phyloP scores from a whole-genome alignment of 108 stramenopile species.

The Discostella stelligeroides region DNA sequence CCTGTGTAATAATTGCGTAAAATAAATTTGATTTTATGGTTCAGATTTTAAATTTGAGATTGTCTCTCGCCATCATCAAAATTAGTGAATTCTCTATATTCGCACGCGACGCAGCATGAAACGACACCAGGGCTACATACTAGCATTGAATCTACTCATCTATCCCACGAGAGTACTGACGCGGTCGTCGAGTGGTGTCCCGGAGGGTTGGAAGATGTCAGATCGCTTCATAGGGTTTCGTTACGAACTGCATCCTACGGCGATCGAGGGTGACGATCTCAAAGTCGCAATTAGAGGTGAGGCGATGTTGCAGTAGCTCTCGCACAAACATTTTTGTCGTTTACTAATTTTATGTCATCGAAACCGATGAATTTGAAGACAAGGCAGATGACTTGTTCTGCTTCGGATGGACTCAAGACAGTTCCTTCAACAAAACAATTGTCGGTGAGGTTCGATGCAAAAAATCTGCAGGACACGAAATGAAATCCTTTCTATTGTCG shows the following conservation, averaged over 20 bases:
- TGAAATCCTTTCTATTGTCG: conserved; percentile 17
- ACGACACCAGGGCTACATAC: too few relatives aligned
- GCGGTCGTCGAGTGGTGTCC: too few relatives aligned
- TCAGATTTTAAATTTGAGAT: too few relatives aligned
- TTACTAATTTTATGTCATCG: neutral
- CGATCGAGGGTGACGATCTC: neutral
- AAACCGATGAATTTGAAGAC: conserved; percentile 1
- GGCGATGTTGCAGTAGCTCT: too few relatives aligned
- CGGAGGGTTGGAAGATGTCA: conserved; percentile 20
- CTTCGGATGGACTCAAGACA: conserved; percentile 32
- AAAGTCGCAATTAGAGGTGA: conserved; percentile 11
- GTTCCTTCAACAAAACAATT: neutral
- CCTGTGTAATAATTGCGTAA: too few relatives aligned
- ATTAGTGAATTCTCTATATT: too few relatives aligned
- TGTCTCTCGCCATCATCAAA: too few relatives aligned
- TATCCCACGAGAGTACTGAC: too few relatives aligned
- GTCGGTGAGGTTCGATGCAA: conserved; percentile 32
- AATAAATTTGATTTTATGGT: too few relatives aligned
- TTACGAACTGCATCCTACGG: conserved; percentile 6
- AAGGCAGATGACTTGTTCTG: conserved; percentile 18
- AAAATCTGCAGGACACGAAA: neutral
- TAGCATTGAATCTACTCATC: too few relatives aligned
- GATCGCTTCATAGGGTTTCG: conserved; percentile 27
- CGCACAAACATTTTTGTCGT: neutral
- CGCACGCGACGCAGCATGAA: too few relatives aligned